Conservation (phyloP, 1,139 yeast species). For the Arxiozyma bovina region DNA sequence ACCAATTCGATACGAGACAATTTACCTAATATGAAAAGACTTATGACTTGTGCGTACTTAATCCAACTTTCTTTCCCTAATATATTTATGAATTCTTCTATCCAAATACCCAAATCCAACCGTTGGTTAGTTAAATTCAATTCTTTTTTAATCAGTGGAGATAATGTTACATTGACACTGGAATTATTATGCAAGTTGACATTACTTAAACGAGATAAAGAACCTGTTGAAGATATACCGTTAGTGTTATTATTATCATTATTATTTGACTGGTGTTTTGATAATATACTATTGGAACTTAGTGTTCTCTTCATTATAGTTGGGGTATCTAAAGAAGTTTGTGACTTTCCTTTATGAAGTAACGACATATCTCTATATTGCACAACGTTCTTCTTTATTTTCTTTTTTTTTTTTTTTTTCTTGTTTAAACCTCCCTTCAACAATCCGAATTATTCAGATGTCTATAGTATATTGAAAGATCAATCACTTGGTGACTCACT, state of each 20-base stretch:
- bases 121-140: slow-evolving; percentile 34
- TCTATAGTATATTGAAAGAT: too few species aligned
- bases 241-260: not conserved
- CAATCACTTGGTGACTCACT: too few species aligned
- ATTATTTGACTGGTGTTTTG: not conserved
- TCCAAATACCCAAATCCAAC: slow-evolving; percentile 62
- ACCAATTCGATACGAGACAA: slow-evolving; percentile 64
- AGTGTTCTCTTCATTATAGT: not conserved
- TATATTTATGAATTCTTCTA: slow-evolving; percentile 60
- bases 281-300: not conserved
- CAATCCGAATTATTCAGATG: not conserved
- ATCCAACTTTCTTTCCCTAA: slow-evolving; percentile 76
- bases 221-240: not conserved
- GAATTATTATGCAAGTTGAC: not conserved
- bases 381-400: not conserved
- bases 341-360: slow-evolving; percentile 2
- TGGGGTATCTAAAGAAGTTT: not conserved
- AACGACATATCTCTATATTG: not conserved
- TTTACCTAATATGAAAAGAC: slow-evolving; percentile 69
- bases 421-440: not conserved
- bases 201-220: not conserved
- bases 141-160: slow-evolving; percentile 1
- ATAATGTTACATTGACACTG: not conserved
- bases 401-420: not conserved
- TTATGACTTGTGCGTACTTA: slow-evolving; percentile 68